Conservation (phyloP, 768 basidiomycete genomes). For the Pleurotus salmoneostramineus region DNA sequence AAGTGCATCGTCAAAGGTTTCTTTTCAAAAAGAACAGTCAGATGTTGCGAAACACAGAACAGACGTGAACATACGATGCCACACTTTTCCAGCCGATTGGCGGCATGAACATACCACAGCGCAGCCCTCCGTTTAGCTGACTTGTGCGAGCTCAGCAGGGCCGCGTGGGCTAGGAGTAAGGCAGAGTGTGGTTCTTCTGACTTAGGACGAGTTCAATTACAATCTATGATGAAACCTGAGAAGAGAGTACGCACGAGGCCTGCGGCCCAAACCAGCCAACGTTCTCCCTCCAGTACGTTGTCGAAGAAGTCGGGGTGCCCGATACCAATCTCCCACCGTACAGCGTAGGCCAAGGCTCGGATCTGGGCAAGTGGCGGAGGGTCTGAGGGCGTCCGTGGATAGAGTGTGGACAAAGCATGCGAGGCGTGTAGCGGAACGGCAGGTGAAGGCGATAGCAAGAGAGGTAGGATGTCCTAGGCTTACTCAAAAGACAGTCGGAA, state of each 20-base stretch:
- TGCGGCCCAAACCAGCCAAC: constrained; percentile 86
- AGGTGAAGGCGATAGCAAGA: constrained; percentile 66
- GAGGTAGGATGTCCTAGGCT: constrained; percentile 74
- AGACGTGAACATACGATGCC: constrained; percentile 59
- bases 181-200: constrained; percentile 81
- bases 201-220: constrained; percentile 33
- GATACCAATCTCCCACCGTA: constrained; percentile 77
- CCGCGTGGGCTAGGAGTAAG: constrained; percentile 78
- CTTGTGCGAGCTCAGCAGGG: constrained; percentile 60
- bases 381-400: constrained; percentile 35
- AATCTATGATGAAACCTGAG: not conserved
- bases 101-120: constrained; percentile 76
- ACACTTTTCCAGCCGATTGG: constrained; percentile 75
- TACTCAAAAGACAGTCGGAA: not conserved
- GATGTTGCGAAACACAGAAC: not conserved
- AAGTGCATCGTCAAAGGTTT: constrained; percentile 86
- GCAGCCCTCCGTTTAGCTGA: constrained; percentile 59
- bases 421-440: constrained; percentile 56
- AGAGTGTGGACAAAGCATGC: constrained; percentile 51
- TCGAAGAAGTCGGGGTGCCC: constrained; percentile 52
- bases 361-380: constrained; percentile 61
- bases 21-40: constrained; percentile 28
- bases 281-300: constrained; percentile 63
- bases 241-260: constrained; percentile 55
- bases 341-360: constrained; percentile 62